phyloP scores from a whole-genome alignment of 1,284 basidiomycete genomes.

The Wallemia hederae region DNA sequence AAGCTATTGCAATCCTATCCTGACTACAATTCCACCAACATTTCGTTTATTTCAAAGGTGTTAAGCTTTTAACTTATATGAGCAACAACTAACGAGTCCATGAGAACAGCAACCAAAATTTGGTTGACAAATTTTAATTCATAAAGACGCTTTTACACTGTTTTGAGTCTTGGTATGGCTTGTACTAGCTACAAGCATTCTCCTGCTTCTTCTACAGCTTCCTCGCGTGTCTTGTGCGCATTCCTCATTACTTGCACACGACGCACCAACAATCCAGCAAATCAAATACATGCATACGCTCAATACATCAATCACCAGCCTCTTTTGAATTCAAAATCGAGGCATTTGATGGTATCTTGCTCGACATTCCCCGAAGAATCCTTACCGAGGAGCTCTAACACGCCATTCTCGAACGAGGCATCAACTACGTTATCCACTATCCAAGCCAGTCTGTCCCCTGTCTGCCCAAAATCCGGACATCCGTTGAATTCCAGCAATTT shows the following conservation, averaged over 20 bases:
- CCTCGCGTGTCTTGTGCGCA: neutral
- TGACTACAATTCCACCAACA: neutral
- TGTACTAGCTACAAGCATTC: neutral
- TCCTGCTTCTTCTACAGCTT: neutral
- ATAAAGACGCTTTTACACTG: neutral
- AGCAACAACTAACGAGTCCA: neutral
- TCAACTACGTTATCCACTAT: conserved; percentile 53
- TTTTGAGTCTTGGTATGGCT: neutral
- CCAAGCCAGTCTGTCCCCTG: conserved; percentile 50
- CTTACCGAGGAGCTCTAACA: neutral
- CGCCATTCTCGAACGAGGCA: conserved; percentile 7
- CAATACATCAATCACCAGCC: neutral
- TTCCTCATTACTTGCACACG: neutral
- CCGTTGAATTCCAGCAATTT: conserved; percentile 75
- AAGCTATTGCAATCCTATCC: neutral
- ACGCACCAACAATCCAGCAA: too few species aligned
- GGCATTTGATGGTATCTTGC: neutral
- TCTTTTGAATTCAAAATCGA: neutral
- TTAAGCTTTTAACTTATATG: neutral
- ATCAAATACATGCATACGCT: too few species aligned
- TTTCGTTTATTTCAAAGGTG: neutral
- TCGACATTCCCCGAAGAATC: neutral
- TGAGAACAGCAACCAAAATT: neutral
- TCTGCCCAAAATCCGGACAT: conserved; percentile 84
- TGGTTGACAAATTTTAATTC: neutral